Evolutionary conservation across 2,329 filamentous ascomycete genomes (phyloP), one percentile per base, ranked within the genome.

Genomic region (Penicillium rolfsii): DNA sequence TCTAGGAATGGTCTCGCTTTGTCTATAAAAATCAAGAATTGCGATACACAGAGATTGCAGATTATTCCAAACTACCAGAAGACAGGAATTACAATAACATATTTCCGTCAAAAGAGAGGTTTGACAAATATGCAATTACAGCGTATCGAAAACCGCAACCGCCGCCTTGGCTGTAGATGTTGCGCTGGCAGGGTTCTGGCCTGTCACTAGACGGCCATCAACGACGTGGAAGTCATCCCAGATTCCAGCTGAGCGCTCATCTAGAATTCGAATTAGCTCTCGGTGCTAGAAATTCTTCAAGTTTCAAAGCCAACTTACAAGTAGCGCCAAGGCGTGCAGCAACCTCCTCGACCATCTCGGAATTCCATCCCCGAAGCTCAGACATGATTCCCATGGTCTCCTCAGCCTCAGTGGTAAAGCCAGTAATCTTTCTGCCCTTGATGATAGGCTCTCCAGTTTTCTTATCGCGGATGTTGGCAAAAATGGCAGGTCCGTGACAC

Each of bases 131-230:
- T 33, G 30, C 30, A 46, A 46, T 36, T 54, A 78, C 46, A 78
- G 67, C 55, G 70, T 71, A 16, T 80, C 71, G 62, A 79, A 81
- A 5, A 71, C 76, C 35, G 73, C 69, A 19, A 80, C 74, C 1
- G 70, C 75, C 52, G 77, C 78, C 52, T 70, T 66, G 9, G 77
- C 77, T 35, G 77, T 79, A 8, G 74, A 76, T 11, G 55, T 63
- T 7, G 79, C 74, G 64, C 79, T 81, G 7, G 74, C 74, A 5
- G 79, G 78, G 64, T 80, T 81, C 65, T 75, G 71, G 1, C 79
- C 79, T 16, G 77, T 81, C 38, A 81, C 71, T 16, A 81, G 64
- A 9, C 76, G 71, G 4, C 77, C 77, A 63, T 79, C 76, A 22
- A 73, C 70, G 36, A 73, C 62, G 58, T 71, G 65, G 53, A 71